phyloP scores from a whole-genome alignment of 2,329 filamentous ascomycete species.

The Claviceps maximensis region DNA sequence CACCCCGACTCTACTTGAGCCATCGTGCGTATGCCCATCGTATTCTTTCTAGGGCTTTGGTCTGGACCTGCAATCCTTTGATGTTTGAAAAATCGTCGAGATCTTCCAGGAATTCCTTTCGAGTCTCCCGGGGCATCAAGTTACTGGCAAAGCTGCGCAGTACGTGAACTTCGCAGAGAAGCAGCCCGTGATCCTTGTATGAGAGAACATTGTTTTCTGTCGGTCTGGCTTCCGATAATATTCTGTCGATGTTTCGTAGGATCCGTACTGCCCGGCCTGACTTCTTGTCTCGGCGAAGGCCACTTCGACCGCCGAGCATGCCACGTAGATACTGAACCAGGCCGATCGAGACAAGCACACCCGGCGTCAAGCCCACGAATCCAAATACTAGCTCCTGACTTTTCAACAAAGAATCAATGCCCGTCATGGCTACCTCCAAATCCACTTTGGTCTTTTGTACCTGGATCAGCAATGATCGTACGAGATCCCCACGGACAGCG shows the following conservation, averaged over 20 bases:
- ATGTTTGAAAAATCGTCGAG: slow-evolving; percentile 75
- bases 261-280: slow-evolving; percentile 62
- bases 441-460: slow-evolving; percentile 99
- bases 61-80: slow-evolving; percentile 64
- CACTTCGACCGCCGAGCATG: slow-evolving; percentile 56
- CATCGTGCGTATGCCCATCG: slow-evolving; percentile 83
- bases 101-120: slow-evolving; percentile 80
- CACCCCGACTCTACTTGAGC: slow-evolving; percentile 28
- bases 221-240: slow-evolving; percentile 54
- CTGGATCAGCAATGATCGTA: slow-evolving; percentile 85
- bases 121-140: slow-evolving; percentile 60
- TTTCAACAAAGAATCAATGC: slow-evolving; percentile 87
- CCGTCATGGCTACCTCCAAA: slow-evolving; percentile 87
- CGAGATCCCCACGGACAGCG: slow-evolving; percentile 71
- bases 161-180: slow-evolving; percentile 82
- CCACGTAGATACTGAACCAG: slow-evolving; percentile 57
- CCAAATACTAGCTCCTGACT: slow-evolving; percentile 96
- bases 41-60: slow-evolving; percentile 68
- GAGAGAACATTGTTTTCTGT: slow-evolving; percentile 62
- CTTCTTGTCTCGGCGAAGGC: slow-evolving; percentile 49
- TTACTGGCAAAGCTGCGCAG: slow-evolving; percentile 48
- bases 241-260: slow-evolving; percentile 77
- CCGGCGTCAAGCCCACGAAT: slow-evolving; percentile 89
- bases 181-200: slow-evolving; percentile 83
- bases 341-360: slow-evolving; percentile 75